Evolutionary conservation across 2,329 filamentous ascomycete genomes (phyloP).

Genomic region (Raffaelea ambrosiae): DNA sequence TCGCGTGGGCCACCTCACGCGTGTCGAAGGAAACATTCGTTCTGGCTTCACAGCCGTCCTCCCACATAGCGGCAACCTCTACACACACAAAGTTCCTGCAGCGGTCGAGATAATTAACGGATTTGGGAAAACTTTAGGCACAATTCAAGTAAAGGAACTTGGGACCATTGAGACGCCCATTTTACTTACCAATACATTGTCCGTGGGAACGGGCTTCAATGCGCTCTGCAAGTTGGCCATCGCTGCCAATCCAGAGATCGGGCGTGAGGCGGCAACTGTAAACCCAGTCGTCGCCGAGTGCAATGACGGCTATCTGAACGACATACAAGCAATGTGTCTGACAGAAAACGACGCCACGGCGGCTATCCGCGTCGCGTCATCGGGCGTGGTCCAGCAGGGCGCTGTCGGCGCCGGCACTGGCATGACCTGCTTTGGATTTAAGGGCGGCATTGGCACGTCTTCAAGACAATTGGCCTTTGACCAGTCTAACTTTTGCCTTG

Average conservation of each 20-base stretch:
- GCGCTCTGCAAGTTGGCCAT: conserved; percentile 22
- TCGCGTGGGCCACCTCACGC: conserved; percentile 28
- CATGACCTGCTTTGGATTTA: conserved; percentile 29
- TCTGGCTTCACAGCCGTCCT: conserved; percentile 43
- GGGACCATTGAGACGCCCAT: conserved; percentile 52
- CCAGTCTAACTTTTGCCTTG: conserved; percentile 18
- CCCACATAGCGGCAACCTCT: conserved; percentile 35
- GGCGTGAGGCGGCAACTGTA: conserved; percentile 18
- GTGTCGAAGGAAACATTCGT: conserved; percentile 24
- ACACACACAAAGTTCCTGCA: conserved; percentile 45
- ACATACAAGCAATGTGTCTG: conserved; percentile 40
- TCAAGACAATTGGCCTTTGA: background rate
- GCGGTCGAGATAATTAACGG: conserved; percentile 39
- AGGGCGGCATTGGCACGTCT: conserved; percentile 30
- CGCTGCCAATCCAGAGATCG: background rate
- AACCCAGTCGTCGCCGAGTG: conserved; percentile 23
- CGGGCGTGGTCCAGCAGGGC: conserved; percentile 48
- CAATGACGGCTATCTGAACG: conserved; percentile 52
- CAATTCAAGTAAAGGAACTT: conserved; percentile 54
- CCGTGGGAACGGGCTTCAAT: conserved; percentile 44
- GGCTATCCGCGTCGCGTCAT: conserved; percentile 3
- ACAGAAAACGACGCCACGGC: background rate
- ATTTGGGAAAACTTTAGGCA: conserved; percentile 53
- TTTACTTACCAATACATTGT: conserved; percentile 49
- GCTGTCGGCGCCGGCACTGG: conserved; percentile 53